Evolutionary conservation across 2,329 filamentous ascomycete species (phyloP).

Genomic region (Sarocladium brachiariae): DNA sequence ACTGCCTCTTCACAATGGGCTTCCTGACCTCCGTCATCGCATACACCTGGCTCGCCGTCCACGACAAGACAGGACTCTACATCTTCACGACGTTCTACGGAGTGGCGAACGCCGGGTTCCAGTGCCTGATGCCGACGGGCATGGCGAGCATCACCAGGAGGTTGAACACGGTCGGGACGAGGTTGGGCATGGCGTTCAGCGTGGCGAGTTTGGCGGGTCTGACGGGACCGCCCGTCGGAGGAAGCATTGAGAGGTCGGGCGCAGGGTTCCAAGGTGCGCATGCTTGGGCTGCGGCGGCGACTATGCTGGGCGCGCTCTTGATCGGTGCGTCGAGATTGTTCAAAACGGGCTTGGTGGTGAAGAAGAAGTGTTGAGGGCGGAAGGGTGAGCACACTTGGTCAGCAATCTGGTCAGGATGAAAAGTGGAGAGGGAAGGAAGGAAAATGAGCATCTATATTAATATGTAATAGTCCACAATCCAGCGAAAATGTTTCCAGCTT

Average conservation of each 20-base stretch:
- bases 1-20: slow-evolving; percentile 24
- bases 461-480: too few species aligned
- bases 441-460: too few species aligned
- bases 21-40: slow-evolving; percentile 23
- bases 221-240: slow-evolving; percentile 33
- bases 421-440: too few species aligned
- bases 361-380: neutral
- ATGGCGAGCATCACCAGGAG: slow-evolving; percentile 31
- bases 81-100: slow-evolving; percentile 27
- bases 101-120: slow-evolving; percentile 26
- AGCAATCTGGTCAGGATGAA: too few species aligned
- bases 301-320: neutral
- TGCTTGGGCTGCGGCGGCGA: neutral
- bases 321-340: neutral
- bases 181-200: slow-evolving; percentile 35
- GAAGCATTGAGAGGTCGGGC: slow-evolving; percentile 13
- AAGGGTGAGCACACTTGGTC: too few species aligned
- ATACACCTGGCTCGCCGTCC: slow-evolving; percentile 29
- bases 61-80: slow-evolving; percentile 26
- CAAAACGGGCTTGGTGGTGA: neutral
- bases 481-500: too few species aligned
- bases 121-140: slow-evolving; percentile 32
- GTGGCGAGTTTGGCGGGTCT: slow-evolving; percentile 30
- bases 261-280: neutral
- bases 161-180: slow-evolving; percentile 31